Evolutionary conservation across 2,329 filamentous ascomycete species (phyloP).

Genomic region (Fusarium veterinarium): DNA sequence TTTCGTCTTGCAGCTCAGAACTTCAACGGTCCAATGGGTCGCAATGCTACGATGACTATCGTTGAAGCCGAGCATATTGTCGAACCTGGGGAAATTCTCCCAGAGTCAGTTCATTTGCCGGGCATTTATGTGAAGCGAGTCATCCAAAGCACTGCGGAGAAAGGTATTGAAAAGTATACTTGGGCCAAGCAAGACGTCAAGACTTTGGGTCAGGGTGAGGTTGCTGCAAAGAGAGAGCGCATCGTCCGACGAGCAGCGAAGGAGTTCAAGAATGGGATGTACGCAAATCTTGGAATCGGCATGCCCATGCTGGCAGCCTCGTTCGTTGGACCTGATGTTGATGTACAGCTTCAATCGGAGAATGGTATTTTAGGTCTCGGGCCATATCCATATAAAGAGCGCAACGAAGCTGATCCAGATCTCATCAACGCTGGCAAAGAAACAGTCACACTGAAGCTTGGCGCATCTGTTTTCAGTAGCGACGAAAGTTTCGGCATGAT

Average conservation of each 20-base stretch:
- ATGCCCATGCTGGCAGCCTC: slow-evolving; percentile 93
- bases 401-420: slow-evolving; percentile 77
- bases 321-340: slow-evolving; percentile 81
- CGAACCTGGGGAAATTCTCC: slow-evolving; percentile 85
- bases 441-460: slow-evolving; percentile 85
- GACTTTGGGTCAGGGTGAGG: slow-evolving; percentile 74
- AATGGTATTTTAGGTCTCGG: slow-evolving; percentile 81
- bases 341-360: slow-evolving; percentile 85
- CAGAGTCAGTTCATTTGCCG: slow-evolving; percentile 88
- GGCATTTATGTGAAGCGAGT: slow-evolving; percentile 95
- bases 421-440: slow-evolving; percentile 95
- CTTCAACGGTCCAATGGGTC: slow-evolving; percentile 95
- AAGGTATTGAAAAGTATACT: slow-evolving; percentile 88
- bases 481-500: slow-evolving; percentile 97
- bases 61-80: slow-evolving; percentile 94
- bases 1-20: slow-evolving; percentile 89
- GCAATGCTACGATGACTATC: slow-evolving; percentile 90
- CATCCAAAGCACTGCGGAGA: slow-evolving; percentile 80
- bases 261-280: slow-evolving; percentile 96
- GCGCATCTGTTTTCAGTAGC: slow-evolving; percentile 83
- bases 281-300: slow-evolving; percentile 90
- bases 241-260: slow-evolving; percentile 88
- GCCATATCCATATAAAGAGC: slow-evolving; percentile 76
- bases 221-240: slow-evolving; percentile 80
- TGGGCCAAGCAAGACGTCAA: slow-evolving; percentile 74